A percentile compares a stretch with the other conserved stretches of the same genome.
Conservation (phyloP, 108 stramenopile species). For the Pseudonitzschia pungens region DNA sequence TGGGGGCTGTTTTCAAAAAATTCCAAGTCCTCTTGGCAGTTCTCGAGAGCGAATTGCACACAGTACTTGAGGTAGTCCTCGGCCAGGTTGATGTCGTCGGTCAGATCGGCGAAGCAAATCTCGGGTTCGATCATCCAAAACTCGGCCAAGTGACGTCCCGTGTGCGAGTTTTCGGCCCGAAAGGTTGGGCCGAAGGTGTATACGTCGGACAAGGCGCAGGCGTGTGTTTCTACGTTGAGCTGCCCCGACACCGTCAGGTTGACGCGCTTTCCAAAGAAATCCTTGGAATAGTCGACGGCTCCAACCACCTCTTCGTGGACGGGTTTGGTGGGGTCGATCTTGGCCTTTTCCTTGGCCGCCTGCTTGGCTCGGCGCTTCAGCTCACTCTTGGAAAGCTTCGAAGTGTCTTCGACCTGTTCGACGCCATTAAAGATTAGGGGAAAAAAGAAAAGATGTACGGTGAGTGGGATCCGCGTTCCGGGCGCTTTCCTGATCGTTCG, state of each 20-base stretch:
- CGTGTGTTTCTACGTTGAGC: constrained; percentile 92
- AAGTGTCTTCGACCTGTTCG: constrained; percentile 16
- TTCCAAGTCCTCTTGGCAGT: constrained; percentile 84
- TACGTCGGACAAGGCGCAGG: constrained; percentile 87
- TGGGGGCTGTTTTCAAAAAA: constrained; percentile 80
- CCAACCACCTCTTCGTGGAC: constrained; percentile 46
- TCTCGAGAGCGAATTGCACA: constrained; percentile 82
- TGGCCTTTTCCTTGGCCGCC: constrained; percentile 9
- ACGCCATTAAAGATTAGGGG: too few species aligned
- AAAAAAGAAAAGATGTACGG: not conserved
- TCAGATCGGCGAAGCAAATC: constrained; percentile 82
- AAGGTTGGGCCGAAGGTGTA: constrained; percentile 97
- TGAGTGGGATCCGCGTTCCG: too few species aligned
- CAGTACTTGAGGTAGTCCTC: constrained; percentile 95
- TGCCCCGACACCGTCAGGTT: constrained; percentile 92
- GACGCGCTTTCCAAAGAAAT: constrained; percentile 74
- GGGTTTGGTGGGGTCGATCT: constrained; percentile 46
- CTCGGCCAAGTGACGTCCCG: constrained; percentile 93
- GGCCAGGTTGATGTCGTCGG: constrained; percentile 85
- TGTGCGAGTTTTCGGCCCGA: constrained; percentile 94
- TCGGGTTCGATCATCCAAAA: constrained; percentile 97
- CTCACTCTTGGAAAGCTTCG: constrained; percentile 35
- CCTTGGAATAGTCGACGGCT: constrained; percentile 66
- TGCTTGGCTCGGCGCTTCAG: constrained; percentile 38
- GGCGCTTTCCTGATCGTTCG: too few species aligned